phyloP scores from a whole-genome alignment of 2,329 filamentous ascomycete genomes.

The Paecilomyces variotii region DNA sequence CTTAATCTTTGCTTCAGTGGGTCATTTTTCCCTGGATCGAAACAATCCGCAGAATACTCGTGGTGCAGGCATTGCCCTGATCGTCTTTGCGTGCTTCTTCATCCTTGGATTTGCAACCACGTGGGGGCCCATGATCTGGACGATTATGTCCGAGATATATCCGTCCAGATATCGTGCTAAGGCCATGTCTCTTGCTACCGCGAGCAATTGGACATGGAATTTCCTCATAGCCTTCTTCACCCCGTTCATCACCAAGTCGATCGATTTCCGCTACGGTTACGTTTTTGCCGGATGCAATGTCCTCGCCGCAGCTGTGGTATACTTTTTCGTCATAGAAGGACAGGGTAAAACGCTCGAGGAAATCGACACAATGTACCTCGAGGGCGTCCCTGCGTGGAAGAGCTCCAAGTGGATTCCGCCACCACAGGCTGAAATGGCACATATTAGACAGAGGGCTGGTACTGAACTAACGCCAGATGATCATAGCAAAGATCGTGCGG shows the following conservation, averaged over 20 bases:
- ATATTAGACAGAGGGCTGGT: background rate
- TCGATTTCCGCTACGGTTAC: conserved; percentile 69
- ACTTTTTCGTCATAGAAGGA: conserved; percentile 69
- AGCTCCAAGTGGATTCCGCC: conserved; percentile 44
- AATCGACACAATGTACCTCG: conserved; percentile 70
- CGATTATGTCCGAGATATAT: conserved; percentile 38
- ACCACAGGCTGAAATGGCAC: background rate
- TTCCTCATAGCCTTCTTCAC: conserved; percentile 74
- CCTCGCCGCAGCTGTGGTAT: conserved; percentile 57
- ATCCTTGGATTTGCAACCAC: conserved; percentile 64
- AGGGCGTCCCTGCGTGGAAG: conserved; percentile 56
- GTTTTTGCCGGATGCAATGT: conserved; percentile 69
- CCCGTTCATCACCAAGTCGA: conserved; percentile 64
- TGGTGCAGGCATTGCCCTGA: conserved; percentile 57
- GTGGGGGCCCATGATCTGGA: conserved; percentile 56
- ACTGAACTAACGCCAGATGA: background rate
- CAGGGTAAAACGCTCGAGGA: conserved; percentile 68
- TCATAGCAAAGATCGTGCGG: background rate
- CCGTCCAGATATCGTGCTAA: conserved; percentile 54
- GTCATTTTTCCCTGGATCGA: conserved; percentile 38
- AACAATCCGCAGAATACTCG: conserved; percentile 35
- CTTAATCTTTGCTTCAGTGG: conserved; percentile 52
- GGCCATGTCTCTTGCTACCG: conserved; percentile 69
- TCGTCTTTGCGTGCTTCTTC: conserved; percentile 66
- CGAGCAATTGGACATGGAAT: conserved; percentile 72